Base-by-base conservation (phyloP, 352 stramenopile species). In the Albugo candida region DNA sequence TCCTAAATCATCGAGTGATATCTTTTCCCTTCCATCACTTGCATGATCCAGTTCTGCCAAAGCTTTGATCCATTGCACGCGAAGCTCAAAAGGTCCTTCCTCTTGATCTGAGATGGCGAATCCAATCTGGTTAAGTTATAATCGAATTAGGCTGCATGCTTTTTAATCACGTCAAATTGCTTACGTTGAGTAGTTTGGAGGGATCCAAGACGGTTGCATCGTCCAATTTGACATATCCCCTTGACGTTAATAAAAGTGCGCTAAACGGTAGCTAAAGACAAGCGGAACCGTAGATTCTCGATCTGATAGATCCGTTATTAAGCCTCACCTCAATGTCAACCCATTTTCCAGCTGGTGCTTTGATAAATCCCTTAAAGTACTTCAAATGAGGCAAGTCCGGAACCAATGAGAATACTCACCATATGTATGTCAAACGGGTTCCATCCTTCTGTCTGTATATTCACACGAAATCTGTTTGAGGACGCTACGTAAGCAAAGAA, bases 361-460 rank as follows among this genome's bases (percentile, higher is more conserved):
- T 70, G 35, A 91, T 81, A 46, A 91, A 91, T 1, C 78, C 78
- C 72, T 84, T 24, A 43, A 43, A 43, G 38, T 8, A 43, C n/a
- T 24, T 19, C 17, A 3, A 8, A 38, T 1, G 46, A n/a, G 35
- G 20, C 8, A 39, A 17, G 11, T 48, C 16, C 24, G 43, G 4
- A 10, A 42, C 10, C 43, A 18, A 39, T 20, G 43, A 48, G 16
- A 10, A 3, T 8, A 17, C 19, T 48, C 16, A 85, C 72, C 70
- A 91, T 87, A 61, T 86, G 81, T 55, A 91, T 55, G 47, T 91
- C 83, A 34, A 87, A 71, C 10, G 78, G 78, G 51, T 91, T 91
- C 78, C 78, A 91, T 16, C 78, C 72, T 44, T 86, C 72, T 62
- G 84, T 81, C 58, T 91, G 78, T 36, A 72, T 62, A 44, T 91